These are phyloP conservation scores for Ambrosia hybrid DNA, from an alignment of 140 eudicot species.

Conservation along the genomic window DNA sequence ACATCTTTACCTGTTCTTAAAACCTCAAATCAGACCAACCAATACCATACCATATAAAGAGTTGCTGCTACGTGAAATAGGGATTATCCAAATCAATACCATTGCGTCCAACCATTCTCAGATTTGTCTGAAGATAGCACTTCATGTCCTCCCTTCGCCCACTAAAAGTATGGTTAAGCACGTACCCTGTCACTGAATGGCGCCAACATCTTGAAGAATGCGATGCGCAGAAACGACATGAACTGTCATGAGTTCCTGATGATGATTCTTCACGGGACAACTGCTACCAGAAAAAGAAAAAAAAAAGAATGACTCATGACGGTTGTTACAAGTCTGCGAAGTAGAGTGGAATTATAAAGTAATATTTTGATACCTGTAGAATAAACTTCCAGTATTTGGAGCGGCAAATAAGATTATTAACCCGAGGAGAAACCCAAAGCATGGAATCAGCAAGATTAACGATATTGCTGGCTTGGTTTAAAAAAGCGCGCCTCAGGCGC, in stretches of 20 bases:
- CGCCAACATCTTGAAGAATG: constrained; percentile 20
- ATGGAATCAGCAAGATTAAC: background rate
- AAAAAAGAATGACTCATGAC: background rate
- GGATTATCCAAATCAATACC: background rate
- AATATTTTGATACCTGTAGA: background rate
- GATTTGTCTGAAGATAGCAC: constrained; percentile 1
- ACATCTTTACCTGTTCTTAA: no score
- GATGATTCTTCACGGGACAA: background rate
- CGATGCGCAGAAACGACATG: constrained; percentile 15
- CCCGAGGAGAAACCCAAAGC: constrained; percentile 19
- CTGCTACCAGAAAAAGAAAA: constrained; percentile 16
- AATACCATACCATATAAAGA: background rate
- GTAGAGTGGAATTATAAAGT: background rate
- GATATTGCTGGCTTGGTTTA: no score
- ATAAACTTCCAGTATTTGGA: background rate
- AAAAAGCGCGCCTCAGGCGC: no score
- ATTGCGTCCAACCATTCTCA: background rate
- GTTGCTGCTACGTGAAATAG: no score
- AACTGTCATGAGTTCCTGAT: background rate
- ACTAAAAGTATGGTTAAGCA: background rate
- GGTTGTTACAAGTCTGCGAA: background rate
- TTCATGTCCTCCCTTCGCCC: background rate
- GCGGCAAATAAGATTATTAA: background rate
- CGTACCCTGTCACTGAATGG: constrained; percentile 35
- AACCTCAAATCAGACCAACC: no score